Conservation (phyloP, 305 asterid genomes). For the Fraxinus platypoda region DNA sequence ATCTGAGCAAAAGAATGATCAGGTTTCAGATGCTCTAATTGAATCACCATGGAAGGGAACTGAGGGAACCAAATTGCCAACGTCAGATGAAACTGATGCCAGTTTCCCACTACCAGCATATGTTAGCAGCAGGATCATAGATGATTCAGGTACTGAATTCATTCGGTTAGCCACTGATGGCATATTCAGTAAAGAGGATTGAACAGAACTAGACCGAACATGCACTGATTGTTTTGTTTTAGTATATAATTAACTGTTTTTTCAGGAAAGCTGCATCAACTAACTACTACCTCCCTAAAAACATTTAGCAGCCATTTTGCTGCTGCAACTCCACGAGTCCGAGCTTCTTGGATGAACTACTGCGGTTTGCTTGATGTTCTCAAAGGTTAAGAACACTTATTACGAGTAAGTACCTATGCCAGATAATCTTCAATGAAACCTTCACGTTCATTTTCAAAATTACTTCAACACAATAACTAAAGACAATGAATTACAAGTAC, state of each 20-base stretch:
- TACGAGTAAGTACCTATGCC: background rate
- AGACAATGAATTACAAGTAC: background rate
- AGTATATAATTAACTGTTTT: background rate
- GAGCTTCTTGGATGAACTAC: slow-evolving; percentile 38
- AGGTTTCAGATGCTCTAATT: background rate
- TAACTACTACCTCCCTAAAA: slow-evolving; percentile 8
- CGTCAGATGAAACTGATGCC: slow-evolving; percentile 19
- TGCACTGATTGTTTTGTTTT: background rate
- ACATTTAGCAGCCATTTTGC: slow-evolving; percentile 26
- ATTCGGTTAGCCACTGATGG: background rate
- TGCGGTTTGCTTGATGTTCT: slow-evolving; percentile 38
- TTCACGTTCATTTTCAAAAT: background rate
- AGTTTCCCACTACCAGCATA: background rate
- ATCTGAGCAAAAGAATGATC: background rate
- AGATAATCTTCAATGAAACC: background rate
- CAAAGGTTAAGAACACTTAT: slow-evolving; percentile 25
- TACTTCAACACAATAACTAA: background rate
- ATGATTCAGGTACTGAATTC: background rate
- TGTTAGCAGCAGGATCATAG: background rate
- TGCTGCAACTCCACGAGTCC: slow-evolving; percentile 17
- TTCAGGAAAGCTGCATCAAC: background rate
- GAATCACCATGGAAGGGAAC: background rate
- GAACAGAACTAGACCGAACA: background rate
- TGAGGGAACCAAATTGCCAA: slow-evolving; percentile 18
- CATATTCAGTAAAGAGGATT: background rate